phyloP scores from a whole-genome alignment of 768 basidiomycete genomes.

The Nidularia sp. region DNA sequence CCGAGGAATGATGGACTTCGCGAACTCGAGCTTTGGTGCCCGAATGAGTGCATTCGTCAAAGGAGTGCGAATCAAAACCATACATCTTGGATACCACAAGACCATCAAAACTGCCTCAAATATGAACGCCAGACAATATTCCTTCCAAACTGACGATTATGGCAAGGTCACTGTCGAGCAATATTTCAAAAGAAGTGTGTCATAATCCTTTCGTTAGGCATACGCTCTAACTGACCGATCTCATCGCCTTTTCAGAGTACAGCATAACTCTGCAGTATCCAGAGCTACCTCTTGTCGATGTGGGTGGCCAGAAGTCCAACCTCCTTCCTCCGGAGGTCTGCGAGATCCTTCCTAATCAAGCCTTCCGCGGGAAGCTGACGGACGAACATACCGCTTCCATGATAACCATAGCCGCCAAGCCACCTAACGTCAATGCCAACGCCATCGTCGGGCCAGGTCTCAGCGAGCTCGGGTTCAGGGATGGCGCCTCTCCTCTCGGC shows the following conservation, averaged over 20 bases:
- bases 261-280: conserved; percentile 45
- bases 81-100: conserved; percentile 73
- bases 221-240: not conserved
- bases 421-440: conserved; percentile 64
- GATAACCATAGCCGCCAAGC: conserved; percentile 69
- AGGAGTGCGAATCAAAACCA: conserved; percentile 61
- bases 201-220: conserved; percentile 10
- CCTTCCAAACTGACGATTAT: conserved; percentile 56
- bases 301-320: conserved; percentile 44
- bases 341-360: conserved; percentile 62
- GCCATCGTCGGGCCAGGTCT: conserved; percentile 64
- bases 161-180: conserved; percentile 54
- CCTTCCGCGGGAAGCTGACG: conserved; percentile 66
- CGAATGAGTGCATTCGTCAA: conserved; percentile 58
- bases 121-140: conserved; percentile 41
- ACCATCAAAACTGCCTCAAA: conserved; percentile 55
- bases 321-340: conserved; percentile 72
- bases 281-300: conserved; percentile 54
- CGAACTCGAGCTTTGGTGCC: conserved; percentile 52
- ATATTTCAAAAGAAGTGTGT: conserved; percentile 67
- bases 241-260: conserved; percentile 62
- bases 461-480: conserved; percentile 51
- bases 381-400: conserved; percentile 69
- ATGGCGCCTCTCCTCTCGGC: conserved; percentile 32
- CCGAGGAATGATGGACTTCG: conserved; percentile 53